Base-by-base conservation (phyloP, 2,329 filamentous ascomycete genomes). In the Lachnellula subtilissima region DNA sequence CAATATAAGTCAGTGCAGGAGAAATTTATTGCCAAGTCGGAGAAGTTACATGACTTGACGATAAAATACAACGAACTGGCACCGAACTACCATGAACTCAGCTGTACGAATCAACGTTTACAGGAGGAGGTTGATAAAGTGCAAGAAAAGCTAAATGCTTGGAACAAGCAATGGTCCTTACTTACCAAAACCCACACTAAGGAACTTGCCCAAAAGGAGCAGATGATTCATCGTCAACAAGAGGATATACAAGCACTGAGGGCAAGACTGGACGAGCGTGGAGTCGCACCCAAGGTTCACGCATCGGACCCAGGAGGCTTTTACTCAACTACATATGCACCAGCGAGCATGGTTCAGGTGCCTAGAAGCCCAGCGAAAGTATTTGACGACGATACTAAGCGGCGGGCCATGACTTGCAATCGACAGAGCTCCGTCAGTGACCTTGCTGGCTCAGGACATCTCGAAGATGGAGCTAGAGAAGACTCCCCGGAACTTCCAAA, bases 11-110 rank as follows among this genome's bases (percentile, higher is more conserved):
- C 35, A 3, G 32, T 56, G 35, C 40, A 55, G 36, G 47, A 37
- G 23, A 54, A 58, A 39, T 59, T 55, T 39, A 53, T 61, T 17
- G 36, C 49, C 5, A 36, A 64, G 19, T 43, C 57, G 15, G 28
- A 32, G 15, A 65, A 63, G 40, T 64, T 62, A 40, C 66, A 67
- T n/a, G 55, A 56, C 5, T 28, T 61, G 2, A 32, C 28, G 28
- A 32, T 3, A 32, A 11, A 11, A 9, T 11, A 9, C 28, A 32
- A 32, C 28, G 9, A 9, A 11, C 7, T 32, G 8, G 7, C 28
- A 28, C 7, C 28, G 9, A 56, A 53, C 9, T 56, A 59, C n/a
- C 36, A 48, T 6, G 39, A 56, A 4, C 45, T 61, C 15, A 59
- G 53, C n/a, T 53, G 32, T 23, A 57, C 59, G 9, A 60, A 57